Evolutionary conservation across 1,284 basidiomycete genomes (phyloP).

Genomic region (Cryptococcus hybrid): DNA sequence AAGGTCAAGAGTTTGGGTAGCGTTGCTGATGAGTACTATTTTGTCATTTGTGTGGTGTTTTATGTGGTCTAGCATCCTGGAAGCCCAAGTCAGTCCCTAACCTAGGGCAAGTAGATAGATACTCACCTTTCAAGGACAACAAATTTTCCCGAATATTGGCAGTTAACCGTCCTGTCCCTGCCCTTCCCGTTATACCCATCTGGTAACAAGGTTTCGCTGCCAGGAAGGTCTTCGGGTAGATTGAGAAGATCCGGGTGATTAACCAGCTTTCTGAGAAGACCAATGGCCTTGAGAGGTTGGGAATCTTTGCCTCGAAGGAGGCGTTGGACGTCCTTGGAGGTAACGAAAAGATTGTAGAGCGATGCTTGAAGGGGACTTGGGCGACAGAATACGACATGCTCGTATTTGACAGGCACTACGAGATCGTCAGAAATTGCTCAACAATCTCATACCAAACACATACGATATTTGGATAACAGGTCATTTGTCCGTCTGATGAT

Average conservation of each 20-base stretch:
- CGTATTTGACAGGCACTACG: slow-evolving; percentile 98
- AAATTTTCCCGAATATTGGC: slow-evolving; percentile 88
- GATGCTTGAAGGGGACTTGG: slow-evolving; percentile 85
- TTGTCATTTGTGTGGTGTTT: slow-evolving; percentile 83
- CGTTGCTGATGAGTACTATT: slow-evolving; percentile 98
- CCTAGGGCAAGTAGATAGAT: not conserved
- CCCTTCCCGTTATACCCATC: slow-evolving; percentile 60
- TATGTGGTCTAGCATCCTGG: slow-evolving; percentile 81
- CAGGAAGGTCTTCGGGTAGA: slow-evolving; percentile 79
- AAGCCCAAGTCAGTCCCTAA: not conserved
- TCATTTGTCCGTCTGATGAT: slow-evolving; percentile 98
- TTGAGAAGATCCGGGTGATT: slow-evolving; percentile 95
- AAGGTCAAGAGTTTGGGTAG: slow-evolving; percentile 94
- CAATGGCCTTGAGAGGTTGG: slow-evolving; percentile 96
- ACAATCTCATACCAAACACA: slow-evolving; percentile 45
- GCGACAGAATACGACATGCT: slow-evolving; percentile 96
- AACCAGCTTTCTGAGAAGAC: slow-evolving; percentile 94
- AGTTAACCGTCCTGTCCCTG: slow-evolving; percentile 61
- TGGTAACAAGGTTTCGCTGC: slow-evolving; percentile 80
- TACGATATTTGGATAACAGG: slow-evolving; percentile 92
- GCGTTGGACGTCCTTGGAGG: slow-evolving; percentile 90
- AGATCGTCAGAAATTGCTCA: not conserved
- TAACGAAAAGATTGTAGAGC: slow-evolving; percentile 90
- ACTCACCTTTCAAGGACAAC: slow-evolving; percentile 79
- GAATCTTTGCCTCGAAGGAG: slow-evolving; percentile 86